Evolutionary conservation across 768 basidiomycete genomes (phyloP).

Genomic region (Jaapia argillacea): DNA sequence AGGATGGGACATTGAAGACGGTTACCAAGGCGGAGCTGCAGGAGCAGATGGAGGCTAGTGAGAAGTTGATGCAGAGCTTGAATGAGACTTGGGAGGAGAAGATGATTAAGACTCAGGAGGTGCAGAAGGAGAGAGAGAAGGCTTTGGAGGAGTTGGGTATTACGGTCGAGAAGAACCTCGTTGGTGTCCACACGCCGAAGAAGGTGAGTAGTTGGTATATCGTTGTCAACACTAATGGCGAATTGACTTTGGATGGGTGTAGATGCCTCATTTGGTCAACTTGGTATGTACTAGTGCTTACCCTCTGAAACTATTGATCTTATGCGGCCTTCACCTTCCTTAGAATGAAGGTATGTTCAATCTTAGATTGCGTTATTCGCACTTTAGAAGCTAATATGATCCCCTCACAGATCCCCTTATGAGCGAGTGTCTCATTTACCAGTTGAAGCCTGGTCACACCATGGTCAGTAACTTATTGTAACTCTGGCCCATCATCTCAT

Average conservation of each 20-base stretch:
- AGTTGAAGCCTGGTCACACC: conserved; percentile 79
- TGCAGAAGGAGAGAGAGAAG: conserved; percentile 95
- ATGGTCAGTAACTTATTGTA: no score
- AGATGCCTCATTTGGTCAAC: conserved; percentile 94
- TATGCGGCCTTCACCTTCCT: no score
- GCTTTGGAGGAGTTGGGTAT: conserved; percentile 97
- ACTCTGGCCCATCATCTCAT: conserved; percentile 2
- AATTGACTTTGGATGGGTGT: no score
- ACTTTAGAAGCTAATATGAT: no score
- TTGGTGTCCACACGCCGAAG: conserved; percentile 98
- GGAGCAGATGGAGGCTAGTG: conserved; percentile 91
- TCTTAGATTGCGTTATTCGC: not conserved
- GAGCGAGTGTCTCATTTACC: conserved; percentile 93
- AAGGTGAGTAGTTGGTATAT: conserved; percentile 35
- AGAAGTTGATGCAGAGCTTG: conserved; percentile 88
- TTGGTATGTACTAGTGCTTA: conserved; percentile 49
- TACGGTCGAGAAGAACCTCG: conserved; percentile 91
- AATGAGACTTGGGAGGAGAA: conserved; percentile 98
- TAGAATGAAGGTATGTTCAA: conserved; percentile 65
- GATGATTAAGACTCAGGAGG: conserved; percentile 81
- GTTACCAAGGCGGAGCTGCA: conserved; percentile 97
- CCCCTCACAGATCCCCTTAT: conserved; percentile 73
- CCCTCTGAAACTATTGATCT: no score
- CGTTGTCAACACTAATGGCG: no score
- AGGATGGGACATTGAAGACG: conserved; percentile 88